These are phyloP conservation scores for Caloboletus firmus DNA, from an alignment of 1,284 basidiomycete species.

Conservation along the genomic window DNA sequence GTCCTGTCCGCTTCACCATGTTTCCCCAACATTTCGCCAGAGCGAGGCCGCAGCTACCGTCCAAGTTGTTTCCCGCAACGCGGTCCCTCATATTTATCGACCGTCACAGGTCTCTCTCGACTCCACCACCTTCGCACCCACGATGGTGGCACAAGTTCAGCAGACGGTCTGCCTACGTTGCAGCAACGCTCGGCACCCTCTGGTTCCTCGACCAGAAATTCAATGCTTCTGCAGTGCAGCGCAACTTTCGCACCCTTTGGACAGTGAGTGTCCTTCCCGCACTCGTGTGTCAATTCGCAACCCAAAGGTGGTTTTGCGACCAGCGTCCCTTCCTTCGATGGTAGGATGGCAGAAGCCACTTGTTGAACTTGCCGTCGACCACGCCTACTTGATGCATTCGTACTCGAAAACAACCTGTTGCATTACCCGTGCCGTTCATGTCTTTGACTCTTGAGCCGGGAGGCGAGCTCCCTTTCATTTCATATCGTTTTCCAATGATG, in stretches of 20 bases:
- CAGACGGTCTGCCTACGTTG: slow-evolving; percentile 39
- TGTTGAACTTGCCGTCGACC: not conserved
- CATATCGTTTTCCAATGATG: not conserved
- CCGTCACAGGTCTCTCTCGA: slow-evolving; percentile 1
- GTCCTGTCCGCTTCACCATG: slow-evolving; percentile 8
- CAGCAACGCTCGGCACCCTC: slow-evolving; percentile 42
- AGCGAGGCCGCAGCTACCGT: not conserved
- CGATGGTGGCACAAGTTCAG: slow-evolving; percentile 21
- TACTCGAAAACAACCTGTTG: not conserved
- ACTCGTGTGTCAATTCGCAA: not conserved
- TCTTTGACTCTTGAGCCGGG: not conserved
- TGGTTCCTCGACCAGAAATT: slow-evolving; percentile 57
- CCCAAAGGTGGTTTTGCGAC: not conserved
- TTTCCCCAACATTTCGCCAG: not conserved
- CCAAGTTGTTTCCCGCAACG: not conserved
- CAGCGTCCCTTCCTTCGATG: not conserved
- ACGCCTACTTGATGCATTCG: not conserved
- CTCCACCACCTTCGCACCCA: not conserved
- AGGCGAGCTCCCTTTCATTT: not conserved
- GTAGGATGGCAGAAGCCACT: not conserved
- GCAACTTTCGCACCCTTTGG: slow-evolving; percentile 68
- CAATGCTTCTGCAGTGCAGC: slow-evolving; percentile 65
- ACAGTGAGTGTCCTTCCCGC: slow-evolving; percentile 45
- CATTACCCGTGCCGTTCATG: not conserved
- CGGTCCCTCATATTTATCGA: not conserved